phyloP scores from a whole-genome alignment of 164 flowering plant genomes.

The Platanus orientalis region DNA sequence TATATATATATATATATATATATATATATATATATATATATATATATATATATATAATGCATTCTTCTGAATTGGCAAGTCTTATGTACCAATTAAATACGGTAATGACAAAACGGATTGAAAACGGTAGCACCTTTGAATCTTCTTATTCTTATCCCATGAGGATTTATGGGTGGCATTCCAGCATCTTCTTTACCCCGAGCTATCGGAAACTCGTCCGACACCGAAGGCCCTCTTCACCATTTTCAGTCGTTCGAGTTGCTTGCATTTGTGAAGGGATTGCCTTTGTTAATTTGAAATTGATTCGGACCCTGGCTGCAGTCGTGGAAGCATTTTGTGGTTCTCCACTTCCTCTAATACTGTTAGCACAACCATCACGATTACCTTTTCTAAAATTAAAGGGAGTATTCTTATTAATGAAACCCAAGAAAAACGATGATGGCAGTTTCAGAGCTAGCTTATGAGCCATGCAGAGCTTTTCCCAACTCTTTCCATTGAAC shows the following conservation, averaged over 20 bases:
- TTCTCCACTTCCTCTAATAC: not conserved
- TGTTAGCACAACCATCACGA: not conserved
- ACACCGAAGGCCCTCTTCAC: constrained; percentile 1
- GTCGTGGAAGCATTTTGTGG: not conserved
- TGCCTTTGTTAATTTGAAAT: not conserved
- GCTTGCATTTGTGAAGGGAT: not conserved
- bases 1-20: no score
- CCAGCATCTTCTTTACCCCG: no score
- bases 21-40: no score
- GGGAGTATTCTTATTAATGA: not conserved
- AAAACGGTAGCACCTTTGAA: not conserved
- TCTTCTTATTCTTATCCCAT: not conserved
- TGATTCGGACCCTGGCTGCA: not conserved
- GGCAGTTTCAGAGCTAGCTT: not conserved
- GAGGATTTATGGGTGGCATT: not conserved
- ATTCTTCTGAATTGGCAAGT: no score
- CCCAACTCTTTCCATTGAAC: not conserved
- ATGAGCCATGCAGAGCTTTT: not conserved
- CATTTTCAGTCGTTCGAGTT: not conserved
- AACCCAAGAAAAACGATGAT: not conserved
- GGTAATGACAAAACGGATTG: no score
- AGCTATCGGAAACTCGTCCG: constrained; percentile 18
- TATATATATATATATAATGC: no score
- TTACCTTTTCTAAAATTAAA: not conserved
- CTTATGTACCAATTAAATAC: no score